Evolutionary conservation across 495 filamentous ascomycete genomes (phyloP).

Genomic region (Aspergillus sclerotioniger): DNA sequence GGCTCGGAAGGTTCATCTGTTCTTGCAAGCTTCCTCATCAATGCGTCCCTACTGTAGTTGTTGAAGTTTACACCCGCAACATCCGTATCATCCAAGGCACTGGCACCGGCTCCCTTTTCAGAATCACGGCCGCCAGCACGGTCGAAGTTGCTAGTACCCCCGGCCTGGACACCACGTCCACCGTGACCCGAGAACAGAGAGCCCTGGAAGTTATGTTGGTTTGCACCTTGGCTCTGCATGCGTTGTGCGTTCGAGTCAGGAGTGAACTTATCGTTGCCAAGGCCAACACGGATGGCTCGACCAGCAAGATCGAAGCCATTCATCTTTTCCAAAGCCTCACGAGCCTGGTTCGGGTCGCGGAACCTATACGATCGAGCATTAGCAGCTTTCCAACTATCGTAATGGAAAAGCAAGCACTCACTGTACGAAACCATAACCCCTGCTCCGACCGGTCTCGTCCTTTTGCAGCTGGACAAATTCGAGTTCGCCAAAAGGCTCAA

Average conservation of each 20-base stretch:
- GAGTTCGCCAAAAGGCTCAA: slow-evolving; percentile 96
- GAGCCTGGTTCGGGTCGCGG: slow-evolving; percentile 84
- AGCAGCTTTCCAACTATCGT: slow-evolving; percentile 9
- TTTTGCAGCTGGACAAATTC: slow-evolving; percentile 97
- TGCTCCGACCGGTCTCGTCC: slow-evolving; percentile 84
- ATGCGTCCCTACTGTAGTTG: slow-evolving; percentile 94
- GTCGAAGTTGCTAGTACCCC: slow-evolving; percentile 79
- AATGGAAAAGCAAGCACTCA: slow-evolving; percentile 51
- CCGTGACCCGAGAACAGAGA: slow-evolving; percentile 91
- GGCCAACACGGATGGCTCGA: slow-evolving; percentile 95
- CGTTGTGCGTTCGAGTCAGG: slow-evolving; percentile 93
- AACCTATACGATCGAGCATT: slow-evolving; percentile 57
- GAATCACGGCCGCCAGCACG: slow-evolving; percentile 87
- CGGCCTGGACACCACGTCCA: slow-evolving; percentile 82
- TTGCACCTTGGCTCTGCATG: slow-evolving; percentile 72
- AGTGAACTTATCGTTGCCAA: slow-evolving; percentile 99
- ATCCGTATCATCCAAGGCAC: slow-evolving; percentile 96
- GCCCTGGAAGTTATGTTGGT: slow-evolving; percentile 80
- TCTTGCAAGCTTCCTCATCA: slow-evolving; percentile 97
- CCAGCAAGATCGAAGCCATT: slow-evolving; percentile 99
- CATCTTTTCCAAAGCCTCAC: slow-evolving; percentile 96
- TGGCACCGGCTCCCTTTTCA: slow-evolving; percentile 87
- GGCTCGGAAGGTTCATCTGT: slow-evolving; percentile 78
- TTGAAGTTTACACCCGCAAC: slow-evolving; percentile 98
- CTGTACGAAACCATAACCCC: slow-evolving; percentile 99